Base-by-base conservation (phyloP, 2,329 filamentous ascomycete genomes). In the Cylindrodendrum hubeiense region DNA sequence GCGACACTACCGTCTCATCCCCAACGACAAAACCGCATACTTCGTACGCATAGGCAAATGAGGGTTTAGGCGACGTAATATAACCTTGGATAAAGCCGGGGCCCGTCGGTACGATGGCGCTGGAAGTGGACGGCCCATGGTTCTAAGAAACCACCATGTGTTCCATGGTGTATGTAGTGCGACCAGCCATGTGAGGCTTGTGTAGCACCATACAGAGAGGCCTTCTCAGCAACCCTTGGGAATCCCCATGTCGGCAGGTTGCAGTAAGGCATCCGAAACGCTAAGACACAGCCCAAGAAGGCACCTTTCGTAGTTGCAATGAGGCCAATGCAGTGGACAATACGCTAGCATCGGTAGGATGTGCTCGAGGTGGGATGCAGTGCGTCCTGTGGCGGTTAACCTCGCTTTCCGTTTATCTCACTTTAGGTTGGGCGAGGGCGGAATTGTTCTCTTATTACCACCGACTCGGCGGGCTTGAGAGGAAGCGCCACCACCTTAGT, bases 391-490 rank as follows among this genome's bases (percentile, higher is more conserved):
- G 63, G 67, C 61, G 52, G 65, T 46, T 50, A 50, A 62, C 24
- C 51, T 61, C 54, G 46, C 47, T 51, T 49, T 67, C n/a, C n/a
- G n/a, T 46, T 50, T 53, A 62, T 21, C 51, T 61, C 54, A 41
- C 47, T 51, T 49, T 67, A 63, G 50, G 22, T 56, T 53, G 43
- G 34, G 5, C 19, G 34, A 49, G 59, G 50, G 59, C 51, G 60
- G 63, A 59, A 68, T 70, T 65, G 37, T 8, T 56, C 50, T 58
- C 47, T 39, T 37, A 55, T 60, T 62, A 50, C 46, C 37, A 56
- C 61, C 60, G 37, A 50, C 51, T 52, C 43, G 24, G 46, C n/a
- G 50, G 33, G 52, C 30, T 58, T 41, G 52, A 54, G 13, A 56
- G 17, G 39, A 63, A 37, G 47, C 43, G 30, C 56, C 21, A 47